These are phyloP conservation scores for Schizopora paradoxa DNA, from an alignment of 1,284 basidiomycete genomes.

Conservation along the genomic window DNA sequence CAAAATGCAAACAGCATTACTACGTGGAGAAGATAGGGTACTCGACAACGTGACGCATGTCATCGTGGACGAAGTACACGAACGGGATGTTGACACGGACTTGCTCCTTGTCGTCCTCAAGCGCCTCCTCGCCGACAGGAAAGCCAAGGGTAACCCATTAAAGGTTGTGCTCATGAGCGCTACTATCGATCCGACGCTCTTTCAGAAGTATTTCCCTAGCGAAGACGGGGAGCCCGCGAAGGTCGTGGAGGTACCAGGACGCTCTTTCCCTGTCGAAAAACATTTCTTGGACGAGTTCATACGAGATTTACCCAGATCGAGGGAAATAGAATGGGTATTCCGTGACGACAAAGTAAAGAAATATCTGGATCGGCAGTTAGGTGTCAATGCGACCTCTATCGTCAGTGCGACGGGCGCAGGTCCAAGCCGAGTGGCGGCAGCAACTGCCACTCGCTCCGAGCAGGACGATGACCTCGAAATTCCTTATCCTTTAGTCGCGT, in stretches of 20 bases:
- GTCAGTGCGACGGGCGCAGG: conserved; percentile 9
- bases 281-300: conserved; percentile 82
- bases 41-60: conserved; percentile 89
- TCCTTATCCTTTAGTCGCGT: conserved; percentile 78
- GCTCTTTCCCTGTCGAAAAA: conserved; percentile 85
- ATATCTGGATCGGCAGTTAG: conserved; percentile 76
- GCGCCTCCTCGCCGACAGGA: conserved; percentile 75
- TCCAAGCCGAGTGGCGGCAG: too few species aligned
- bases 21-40: conserved; percentile 37
- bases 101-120: conserved; percentile 89
- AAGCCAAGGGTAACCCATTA: conserved; percentile 68
- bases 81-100: conserved; percentile 94
- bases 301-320: conserved; percentile 39
- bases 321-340: conserved; percentile 61
- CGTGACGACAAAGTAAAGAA: conserved; percentile 69
- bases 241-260: conserved; percentile 86
- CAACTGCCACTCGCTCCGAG: conserved; percentile 22
- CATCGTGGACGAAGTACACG: conserved; percentile 94
- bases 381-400: conserved; percentile 24
- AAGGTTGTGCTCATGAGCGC: conserved; percentile 95
- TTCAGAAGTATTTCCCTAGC: conserved; percentile 83
- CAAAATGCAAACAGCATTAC: conserved; percentile 77
- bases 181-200: conserved; percentile 87
- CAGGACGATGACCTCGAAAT: conserved; percentile 72
- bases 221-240: conserved; percentile 58